Percentiles rank a stretch among this genome's conserved stretches.
phyloP scores from a whole-genome alignment of 106 monocot genomes.

The Phalaenopsis aphrodite region DNA sequence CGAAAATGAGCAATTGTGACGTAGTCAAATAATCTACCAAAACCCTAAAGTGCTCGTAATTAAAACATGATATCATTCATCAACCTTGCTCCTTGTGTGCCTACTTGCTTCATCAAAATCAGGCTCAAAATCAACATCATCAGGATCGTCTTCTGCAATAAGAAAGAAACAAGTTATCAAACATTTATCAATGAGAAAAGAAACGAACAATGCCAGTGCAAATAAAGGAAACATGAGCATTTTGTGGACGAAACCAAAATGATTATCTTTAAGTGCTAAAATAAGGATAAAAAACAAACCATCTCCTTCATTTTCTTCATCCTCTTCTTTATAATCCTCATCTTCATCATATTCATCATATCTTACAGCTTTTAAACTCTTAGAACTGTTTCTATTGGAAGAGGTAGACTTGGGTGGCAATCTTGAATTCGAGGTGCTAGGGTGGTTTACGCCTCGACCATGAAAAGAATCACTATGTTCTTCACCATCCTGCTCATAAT shows the following conservation, averaged over 20 bases:
- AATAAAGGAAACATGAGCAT: neutral
- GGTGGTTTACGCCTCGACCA: conserved; percentile 32
- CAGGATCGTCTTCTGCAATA: conserved; percentile 88
- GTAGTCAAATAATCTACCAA: neutral
- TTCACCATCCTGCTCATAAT: conserved; percentile 96
- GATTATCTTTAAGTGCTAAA: neutral
- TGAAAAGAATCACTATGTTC: conserved; percentile 75
- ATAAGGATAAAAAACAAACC: conserved; percentile 17
- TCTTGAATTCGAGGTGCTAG: conserved; percentile 41
- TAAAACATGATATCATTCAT: neutral
- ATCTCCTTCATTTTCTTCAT: conserved; percentile 55
- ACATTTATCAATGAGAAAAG: neutral
- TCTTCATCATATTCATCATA: conserved; percentile 62
- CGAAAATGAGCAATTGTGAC: neutral
- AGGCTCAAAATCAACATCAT: conserved; percentile 98
- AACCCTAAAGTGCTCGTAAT: neutral
- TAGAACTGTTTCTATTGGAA: conserved; percentile 25
- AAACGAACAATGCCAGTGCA: neutral
- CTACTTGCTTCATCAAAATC: conserved; percentile 47
- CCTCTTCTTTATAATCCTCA: conserved; percentile 59
- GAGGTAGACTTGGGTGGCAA: conserved; percentile 34
- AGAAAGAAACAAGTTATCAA: neutral
- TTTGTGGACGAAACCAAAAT: neutral
- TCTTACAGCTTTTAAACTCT: conserved; percentile 35
- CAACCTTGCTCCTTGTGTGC: conserved; percentile 46